These are phyloP conservation scores for Cucumis sativus DNA, from an alignment of 306 rosid genomes.

Conservation along the genomic window Cucumber_9930_V3 NC_026658.2:26252501-26253000, in stretches of 20 bases:
- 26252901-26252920: neutral
- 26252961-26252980: neutral
- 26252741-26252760: neutral
- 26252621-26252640: neutral
- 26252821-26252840: neutral
- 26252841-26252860: neutral
- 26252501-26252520: slow-evolving; percentile 71
- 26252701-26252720: neutral
- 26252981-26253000: neutral
- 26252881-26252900: neutral
- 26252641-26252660: neutral
- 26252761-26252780: neutral
- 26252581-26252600: neutral
- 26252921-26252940: neutral
- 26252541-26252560: neutral
- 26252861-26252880: neutral
- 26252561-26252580: neutral
- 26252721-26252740: neutral
- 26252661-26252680: neutral
- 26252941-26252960: neutral
- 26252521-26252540: slow-evolving; percentile 71
- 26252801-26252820: neutral
- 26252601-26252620: neutral
- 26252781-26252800: neutral
- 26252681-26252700: neutral